Evolutionary conservation across 768 basidiomycete genomes (phyloP).

Genomic region (Leccinum aurantiacum): DNA sequence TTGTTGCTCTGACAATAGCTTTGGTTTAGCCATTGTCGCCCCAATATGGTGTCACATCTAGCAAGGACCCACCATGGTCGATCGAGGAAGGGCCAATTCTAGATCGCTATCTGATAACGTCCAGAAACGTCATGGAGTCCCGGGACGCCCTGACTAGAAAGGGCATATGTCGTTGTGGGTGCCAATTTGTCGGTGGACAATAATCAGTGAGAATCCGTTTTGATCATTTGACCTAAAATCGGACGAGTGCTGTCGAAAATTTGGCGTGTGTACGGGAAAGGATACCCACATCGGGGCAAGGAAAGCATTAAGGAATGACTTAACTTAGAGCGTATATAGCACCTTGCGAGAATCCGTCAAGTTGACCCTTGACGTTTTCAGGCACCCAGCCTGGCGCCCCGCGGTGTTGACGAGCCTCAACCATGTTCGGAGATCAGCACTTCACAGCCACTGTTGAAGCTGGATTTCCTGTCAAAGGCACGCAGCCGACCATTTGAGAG

Average conservation of each 20-base stretch:
- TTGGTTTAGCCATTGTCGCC: neutral
- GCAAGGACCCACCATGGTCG: conserved; percentile 3
- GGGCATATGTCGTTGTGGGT: neutral
- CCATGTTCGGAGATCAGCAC: neutral
- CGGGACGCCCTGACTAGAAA: neutral
- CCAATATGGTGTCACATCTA: neutral
- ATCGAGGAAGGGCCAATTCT: neutral
- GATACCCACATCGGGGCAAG: neutral
- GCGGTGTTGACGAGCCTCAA: conserved; percentile 3
- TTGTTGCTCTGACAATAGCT: neutral
- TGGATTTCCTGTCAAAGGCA: neutral
- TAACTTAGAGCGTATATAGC: neutral
- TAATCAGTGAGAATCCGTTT: neutral
- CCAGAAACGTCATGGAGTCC: neutral
- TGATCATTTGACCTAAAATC: conserved; percentile 3
- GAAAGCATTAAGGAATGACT: neutral
- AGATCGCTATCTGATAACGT: conserved; percentile 10
- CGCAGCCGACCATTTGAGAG: neutral
- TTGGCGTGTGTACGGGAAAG: conserved; percentile 2
- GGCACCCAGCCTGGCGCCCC: conserved; percentile 8
- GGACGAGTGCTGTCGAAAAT: conserved; percentile 2
- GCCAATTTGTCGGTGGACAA: neutral
- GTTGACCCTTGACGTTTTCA: conserved; percentile 1
- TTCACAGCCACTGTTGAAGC: conserved; percentile 6
- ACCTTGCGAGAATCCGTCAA: conserved; percentile 3